Evolutionary conservation across 345 rosid species (phyloP).

Genomic region (Lepidium sativum): DNA sequence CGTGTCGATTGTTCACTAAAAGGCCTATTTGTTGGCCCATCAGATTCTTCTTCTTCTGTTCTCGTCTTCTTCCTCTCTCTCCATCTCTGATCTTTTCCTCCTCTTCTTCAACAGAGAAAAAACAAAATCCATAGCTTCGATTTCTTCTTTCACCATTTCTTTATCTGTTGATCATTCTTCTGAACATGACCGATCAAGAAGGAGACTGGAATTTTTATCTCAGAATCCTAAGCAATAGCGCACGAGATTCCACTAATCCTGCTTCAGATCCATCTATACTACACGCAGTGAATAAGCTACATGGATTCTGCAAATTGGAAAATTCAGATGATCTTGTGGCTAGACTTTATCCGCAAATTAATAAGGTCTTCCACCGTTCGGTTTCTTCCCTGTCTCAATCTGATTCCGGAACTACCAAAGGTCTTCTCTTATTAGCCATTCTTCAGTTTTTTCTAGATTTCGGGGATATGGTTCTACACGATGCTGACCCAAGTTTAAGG

Average conservation of each 20-base stretch:
- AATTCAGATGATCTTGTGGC: slow-evolving; percentile 80
- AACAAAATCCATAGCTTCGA: not conserved
- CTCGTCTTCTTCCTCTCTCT: too few species aligned
- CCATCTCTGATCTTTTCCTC: too few species aligned
- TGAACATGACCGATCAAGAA: slow-evolving; percentile 39
- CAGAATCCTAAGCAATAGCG: slow-evolving; percentile 53
- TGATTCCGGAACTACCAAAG: slow-evolving; percentile 45
- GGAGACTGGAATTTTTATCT: slow-evolving; percentile 74
- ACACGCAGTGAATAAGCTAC: slow-evolving; percentile 66
- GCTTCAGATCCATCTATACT: slow-evolving; percentile 77
- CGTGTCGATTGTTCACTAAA: too few species aligned
- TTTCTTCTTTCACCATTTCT: not conserved
- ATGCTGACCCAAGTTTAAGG: slow-evolving; percentile 80
- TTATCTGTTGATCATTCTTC: not conserved
- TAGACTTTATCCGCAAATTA: slow-evolving; percentile 72
- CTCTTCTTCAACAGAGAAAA: not conserved
- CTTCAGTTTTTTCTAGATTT: slow-evolving; percentile 83
- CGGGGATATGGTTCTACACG: slow-evolving; percentile 81
- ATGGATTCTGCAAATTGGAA: slow-evolving; percentile 60
- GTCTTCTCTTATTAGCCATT: slow-evolving; percentile 80
- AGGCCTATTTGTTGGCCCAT: too few species aligned
- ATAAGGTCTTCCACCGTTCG: slow-evolving; percentile 87
- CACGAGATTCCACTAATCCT: slow-evolving; percentile 77
- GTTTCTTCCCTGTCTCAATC: slow-evolving; percentile 61
- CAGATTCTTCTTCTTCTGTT: too few species aligned